Evolutionary conservation across 305 asterid genomes (phyloP).

Genomic region (Fraxinus ornus): DNA sequence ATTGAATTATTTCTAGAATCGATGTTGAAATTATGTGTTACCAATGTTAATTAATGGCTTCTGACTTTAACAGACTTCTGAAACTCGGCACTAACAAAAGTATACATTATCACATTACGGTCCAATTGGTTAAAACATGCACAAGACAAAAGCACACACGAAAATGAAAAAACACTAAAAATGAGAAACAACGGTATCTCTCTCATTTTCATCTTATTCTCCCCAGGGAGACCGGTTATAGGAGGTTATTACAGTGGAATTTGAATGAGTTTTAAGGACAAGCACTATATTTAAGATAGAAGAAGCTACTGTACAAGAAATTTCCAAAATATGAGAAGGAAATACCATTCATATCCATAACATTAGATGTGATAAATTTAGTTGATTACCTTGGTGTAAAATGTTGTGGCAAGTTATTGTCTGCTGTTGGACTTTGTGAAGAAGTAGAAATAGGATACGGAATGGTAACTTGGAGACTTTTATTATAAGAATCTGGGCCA

Average conservation of each 20-base stretch:
- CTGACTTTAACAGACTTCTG: not conserved
- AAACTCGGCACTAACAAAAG: not conserved
- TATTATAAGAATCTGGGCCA: slow-evolving; percentile 31
- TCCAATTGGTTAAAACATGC: not conserved
- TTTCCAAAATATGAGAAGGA: not conserved
- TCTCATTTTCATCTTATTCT: not conserved
- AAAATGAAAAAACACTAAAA: not conserved
- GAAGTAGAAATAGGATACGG: slow-evolving; percentile 38
- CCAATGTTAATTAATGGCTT: not conserved
- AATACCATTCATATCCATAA: not conserved
- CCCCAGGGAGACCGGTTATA: not conserved
- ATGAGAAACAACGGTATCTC: not conserved
- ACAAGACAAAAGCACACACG: not conserved
- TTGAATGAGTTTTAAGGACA: not conserved
- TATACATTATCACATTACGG: not conserved
- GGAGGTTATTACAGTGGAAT: not conserved
- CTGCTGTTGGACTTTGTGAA: slow-evolving; percentile 38
- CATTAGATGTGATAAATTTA: slow-evolving; percentile 18
- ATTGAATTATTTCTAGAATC: not conserved
- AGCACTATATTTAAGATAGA: not conserved
- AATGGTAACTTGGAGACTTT: slow-evolving; percentile 36
- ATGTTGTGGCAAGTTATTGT: slow-evolving; percentile 33
- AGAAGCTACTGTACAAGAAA: not conserved
- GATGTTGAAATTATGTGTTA: not conserved
- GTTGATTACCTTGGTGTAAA: slow-evolving; percentile 57